Percentiles rank a stretch among this genome's conserved stretches.
phyloP scores from a whole-genome alignment of 441 rosid species.

The Aleurites moluccanus region DNA sequence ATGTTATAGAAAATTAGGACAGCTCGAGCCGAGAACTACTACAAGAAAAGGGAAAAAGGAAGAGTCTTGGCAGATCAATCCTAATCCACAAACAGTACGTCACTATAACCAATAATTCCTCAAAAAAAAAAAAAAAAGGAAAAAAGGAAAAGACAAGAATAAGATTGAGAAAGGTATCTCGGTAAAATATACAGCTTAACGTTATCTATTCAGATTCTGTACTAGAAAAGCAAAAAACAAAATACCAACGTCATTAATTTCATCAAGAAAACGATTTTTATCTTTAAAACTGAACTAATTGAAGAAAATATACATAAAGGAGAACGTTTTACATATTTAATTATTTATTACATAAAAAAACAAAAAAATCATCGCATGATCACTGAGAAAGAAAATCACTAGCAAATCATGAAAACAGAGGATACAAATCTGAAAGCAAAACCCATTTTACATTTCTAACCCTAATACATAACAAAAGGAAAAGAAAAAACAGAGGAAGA shows the following conservation, averaged over 20 bases:
- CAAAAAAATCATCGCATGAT: neutral
- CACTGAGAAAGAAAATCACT: neutral
- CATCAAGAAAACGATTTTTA: neutral
- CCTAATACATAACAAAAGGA: neutral
- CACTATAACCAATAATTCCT: neutral
- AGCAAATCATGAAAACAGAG: neutral
- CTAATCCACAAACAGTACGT: neutral
- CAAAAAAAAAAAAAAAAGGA: neutral
- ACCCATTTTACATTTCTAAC: constrained; percentile 12
- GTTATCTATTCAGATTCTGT: neutral
- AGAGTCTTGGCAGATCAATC: neutral
- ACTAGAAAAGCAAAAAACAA: neutral
- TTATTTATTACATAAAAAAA: neutral
- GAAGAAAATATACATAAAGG: neutral
- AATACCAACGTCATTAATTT: constrained; percentile 4
- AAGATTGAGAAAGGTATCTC: neutral
- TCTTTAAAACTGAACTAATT: neutral
- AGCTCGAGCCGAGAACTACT: neutral
- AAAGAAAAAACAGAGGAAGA: neutral
- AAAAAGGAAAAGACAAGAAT: neutral
- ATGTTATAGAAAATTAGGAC: neutral
- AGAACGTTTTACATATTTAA: neutral
- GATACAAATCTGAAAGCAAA: constrained; percentile 1
- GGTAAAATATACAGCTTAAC: neutral
- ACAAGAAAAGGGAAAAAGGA: neutral